Percentiles rank a stretch among this genome's conserved stretches.
These are phyloP conservation scores for Ramaria rubella DNA, from an alignment of 768 basidiomycete genomes.

Conservation along the genomic window DNA sequence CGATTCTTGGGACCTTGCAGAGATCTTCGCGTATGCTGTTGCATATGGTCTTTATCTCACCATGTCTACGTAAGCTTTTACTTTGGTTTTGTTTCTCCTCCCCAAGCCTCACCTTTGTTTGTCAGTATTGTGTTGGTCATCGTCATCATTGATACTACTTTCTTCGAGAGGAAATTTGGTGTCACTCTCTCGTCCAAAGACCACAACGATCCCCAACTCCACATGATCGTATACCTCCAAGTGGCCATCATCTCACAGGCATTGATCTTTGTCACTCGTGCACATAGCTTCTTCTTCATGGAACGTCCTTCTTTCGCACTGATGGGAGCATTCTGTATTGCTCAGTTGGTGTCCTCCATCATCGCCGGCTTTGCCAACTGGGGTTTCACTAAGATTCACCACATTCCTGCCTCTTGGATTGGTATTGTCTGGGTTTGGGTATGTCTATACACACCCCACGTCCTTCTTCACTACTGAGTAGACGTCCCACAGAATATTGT, in stretches of 20 bases:
- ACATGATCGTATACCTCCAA: constrained; percentile 91
- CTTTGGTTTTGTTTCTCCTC: constrained; percentile 8
- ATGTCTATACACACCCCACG: constrained; percentile 26
- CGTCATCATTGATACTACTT: constrained; percentile 78
- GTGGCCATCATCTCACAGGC: constrained; percentile 99
- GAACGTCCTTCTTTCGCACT: constrained; percentile 88
- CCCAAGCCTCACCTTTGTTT: constrained; percentile 11
- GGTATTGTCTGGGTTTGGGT: constrained; percentile 98
- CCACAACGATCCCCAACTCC: constrained; percentile 66
- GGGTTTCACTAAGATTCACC: constrained; percentile 82
- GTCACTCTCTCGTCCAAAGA: constrained; percentile 35
- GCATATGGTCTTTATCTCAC: constrained; percentile 95
- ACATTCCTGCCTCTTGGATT: constrained; percentile 89
- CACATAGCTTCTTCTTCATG: constrained; percentile 96
- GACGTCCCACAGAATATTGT: constrained; percentile 64
- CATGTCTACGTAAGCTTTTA: constrained; percentile 69
- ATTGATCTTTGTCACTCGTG: constrained; percentile 92
- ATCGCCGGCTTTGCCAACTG: constrained; percentile 91
- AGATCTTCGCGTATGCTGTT: constrained; percentile 93
- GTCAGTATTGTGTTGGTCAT: constrained; percentile 67
- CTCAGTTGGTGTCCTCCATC: constrained; percentile 92
- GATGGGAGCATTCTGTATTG: constrained; percentile 83
- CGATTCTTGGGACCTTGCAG: constrained; percentile 92
- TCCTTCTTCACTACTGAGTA: constrained; percentile 4
- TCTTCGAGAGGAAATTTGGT: constrained; percentile 90